Evolutionary conservation across 2,329 filamentous ascomycete genomes (phyloP).

Genomic region (Seiridium unicorne): DNA sequence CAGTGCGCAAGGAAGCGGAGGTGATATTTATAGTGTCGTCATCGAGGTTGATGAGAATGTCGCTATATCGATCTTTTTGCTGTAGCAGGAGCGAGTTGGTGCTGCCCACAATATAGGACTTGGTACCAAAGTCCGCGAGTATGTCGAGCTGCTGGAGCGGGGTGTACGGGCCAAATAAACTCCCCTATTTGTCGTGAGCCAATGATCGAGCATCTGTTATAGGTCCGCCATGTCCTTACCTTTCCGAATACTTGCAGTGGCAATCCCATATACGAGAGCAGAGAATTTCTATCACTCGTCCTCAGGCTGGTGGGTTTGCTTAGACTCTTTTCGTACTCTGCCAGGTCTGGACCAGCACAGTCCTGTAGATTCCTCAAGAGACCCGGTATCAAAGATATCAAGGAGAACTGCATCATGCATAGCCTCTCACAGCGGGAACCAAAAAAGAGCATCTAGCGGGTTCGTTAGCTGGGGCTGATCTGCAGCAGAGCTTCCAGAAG

Average conservation of each 20-base stretch:
- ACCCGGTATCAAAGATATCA: constrained; percentile 92
- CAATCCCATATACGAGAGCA: constrained; percentile 91
- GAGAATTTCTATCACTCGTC: constrained; percentile 86
- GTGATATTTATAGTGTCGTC: constrained; percentile 83
- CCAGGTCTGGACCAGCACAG: constrained; percentile 89
- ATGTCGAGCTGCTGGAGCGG: constrained; percentile 94
- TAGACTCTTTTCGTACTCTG: constrained; percentile 74
- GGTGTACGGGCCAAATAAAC: constrained; percentile 94
- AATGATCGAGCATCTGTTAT: neutral
- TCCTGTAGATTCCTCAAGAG: constrained; percentile 90
- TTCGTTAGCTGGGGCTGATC: neutral
- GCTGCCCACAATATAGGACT: constrained; percentile 95
- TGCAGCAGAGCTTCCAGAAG: neutral
- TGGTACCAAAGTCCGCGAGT: constrained; percentile 88
- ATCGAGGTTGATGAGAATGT: constrained; percentile 90
- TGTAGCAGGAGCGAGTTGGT: constrained; percentile 93
- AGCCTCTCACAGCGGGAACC: constrained; percentile 92
- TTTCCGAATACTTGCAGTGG: constrained; percentile 95
- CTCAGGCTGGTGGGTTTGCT: constrained; percentile 79
- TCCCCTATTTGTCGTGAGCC: constrained; percentile 57
- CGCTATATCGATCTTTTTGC: constrained; percentile 93
- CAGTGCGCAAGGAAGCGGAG: constrained; percentile 72
- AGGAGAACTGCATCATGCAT: constrained; percentile 98
- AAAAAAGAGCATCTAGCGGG: constrained; percentile 88
- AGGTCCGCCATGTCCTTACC: constrained; percentile 39